Conservation (phyloP, 805 yeast species). For the Lipomyces sp. region DNA sequence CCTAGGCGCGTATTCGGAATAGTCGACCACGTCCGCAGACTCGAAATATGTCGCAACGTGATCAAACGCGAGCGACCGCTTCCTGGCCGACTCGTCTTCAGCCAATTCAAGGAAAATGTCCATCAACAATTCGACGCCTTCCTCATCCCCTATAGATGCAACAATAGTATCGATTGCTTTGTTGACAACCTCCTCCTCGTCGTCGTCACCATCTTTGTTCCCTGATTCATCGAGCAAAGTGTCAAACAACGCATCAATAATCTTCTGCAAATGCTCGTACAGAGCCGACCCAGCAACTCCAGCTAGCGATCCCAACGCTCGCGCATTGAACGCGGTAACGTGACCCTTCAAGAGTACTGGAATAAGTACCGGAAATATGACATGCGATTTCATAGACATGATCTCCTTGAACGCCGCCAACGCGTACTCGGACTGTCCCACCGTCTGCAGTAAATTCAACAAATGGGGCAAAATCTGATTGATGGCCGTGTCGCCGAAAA, state of each 20-base stretch:
- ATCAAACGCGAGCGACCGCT: slow-evolving; percentile 65
- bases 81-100: slow-evolving; percentile 71
- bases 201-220: slow-evolving; percentile 50
- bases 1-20: slow-evolving; percentile 69
- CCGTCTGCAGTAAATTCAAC: slow-evolving; percentile 66
- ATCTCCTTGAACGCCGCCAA: slow-evolving; percentile 87
- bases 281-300: slow-evolving; percentile 87
- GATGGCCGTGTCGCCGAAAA: slow-evolving; percentile 81
- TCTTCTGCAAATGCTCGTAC: slow-evolving; percentile 70
- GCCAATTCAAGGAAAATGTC: slow-evolving; percentile 77
- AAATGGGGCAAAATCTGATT: slow-evolving; percentile 88
- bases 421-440: slow-evolving; percentile 69
- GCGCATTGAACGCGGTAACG: slow-evolving; percentile 81
- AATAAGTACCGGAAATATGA: slow-evolving; percentile 89
- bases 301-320: slow-evolving; percentile 83
- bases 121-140: slow-evolving; percentile 82
- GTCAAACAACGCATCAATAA: slow-evolving; percentile 74
- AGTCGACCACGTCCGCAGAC: slow-evolving; percentile 63
- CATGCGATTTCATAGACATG: slow-evolving; percentile 86
- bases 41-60: slow-evolving; percentile 76
- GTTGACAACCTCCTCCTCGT: slow-evolving; percentile 47
- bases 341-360: slow-evolving; percentile 85
- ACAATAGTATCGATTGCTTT: slow-evolving; percentile 69
- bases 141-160: slow-evolving; percentile 71
- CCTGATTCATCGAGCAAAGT: slow-evolving; percentile 49